Evolutionary conservation across 2,329 filamentous ascomycete genomes (phyloP).

Genomic region (Colletotrichum tanaceti): DNA sequence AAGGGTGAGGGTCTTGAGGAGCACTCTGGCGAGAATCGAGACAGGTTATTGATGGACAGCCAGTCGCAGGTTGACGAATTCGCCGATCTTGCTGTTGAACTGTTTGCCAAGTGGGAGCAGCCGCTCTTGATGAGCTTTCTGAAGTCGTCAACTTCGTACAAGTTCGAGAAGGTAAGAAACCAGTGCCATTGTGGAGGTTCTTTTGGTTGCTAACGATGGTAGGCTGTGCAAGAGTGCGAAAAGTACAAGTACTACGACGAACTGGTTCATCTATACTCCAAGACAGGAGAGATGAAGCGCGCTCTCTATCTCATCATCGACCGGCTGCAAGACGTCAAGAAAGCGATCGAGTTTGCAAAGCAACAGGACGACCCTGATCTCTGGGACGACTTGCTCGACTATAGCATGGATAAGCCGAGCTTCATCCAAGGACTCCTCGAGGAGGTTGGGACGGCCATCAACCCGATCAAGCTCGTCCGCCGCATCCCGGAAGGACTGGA

Average conservation of each 20-base stretch:
- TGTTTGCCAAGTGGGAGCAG: slow-evolving; percentile 88
- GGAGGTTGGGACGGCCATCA: slow-evolving; percentile 92
- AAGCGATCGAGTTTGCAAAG: slow-evolving; percentile 94
- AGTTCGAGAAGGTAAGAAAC: slow-evolving; percentile 76
- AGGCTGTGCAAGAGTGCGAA: slow-evolving; percentile 83
- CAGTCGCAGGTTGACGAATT: slow-evolving; percentile 83
- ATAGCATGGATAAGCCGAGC: slow-evolving; percentile 96
- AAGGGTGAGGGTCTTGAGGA: slow-evolving; percentile 74
- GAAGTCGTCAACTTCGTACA: slow-evolving; percentile 85
- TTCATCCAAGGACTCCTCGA: slow-evolving; percentile 94
- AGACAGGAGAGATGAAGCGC: slow-evolving; percentile 92
- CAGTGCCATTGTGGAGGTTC: fast-evolving
- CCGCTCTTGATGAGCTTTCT: slow-evolving; percentile 87
- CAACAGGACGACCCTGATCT: slow-evolving; percentile 91
- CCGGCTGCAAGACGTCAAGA: slow-evolving; percentile 88
- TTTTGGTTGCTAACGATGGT: slow-evolving; percentile 25
- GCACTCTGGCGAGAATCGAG: slow-evolving; percentile 64
- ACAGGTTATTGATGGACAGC: slow-evolving; percentile 68
- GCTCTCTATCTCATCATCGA: slow-evolving; percentile 95
- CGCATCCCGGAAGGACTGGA: slow-evolving; percentile 94
- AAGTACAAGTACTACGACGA: slow-evolving; percentile 84
- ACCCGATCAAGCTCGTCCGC: slow-evolving; percentile 89
- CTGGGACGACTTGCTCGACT: slow-evolving; percentile 94
- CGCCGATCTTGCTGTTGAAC: slow-evolving; percentile 84
- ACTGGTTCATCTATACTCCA: slow-evolving; percentile 94